These are phyloP conservation scores for Sclerotinia nivalis DNA, from an alignment of 2,329 filamentous ascomycete species.

Conservation along the genomic window DNA sequence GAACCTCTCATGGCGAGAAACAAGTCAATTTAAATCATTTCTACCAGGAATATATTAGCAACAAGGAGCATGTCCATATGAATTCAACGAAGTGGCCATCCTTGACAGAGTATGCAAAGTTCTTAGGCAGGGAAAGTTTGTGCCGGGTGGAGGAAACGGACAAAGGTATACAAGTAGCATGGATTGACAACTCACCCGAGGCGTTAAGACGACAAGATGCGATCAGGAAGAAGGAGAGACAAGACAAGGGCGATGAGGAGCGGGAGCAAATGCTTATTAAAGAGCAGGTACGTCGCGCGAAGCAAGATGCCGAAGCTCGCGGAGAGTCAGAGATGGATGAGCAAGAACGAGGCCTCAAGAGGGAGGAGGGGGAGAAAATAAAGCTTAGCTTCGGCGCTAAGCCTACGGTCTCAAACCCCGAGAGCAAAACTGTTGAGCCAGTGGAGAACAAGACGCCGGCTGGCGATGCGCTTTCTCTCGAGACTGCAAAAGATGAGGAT, in stretches of 20 bases:
- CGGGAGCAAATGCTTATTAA: constrained; percentile 79
- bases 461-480: neutral
- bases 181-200: constrained; percentile 90
- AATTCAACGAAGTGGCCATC: constrained; percentile 88
- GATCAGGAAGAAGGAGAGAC: constrained; percentile 76
- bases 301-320: constrained; percentile 55
- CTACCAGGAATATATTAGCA: constrained; percentile 89
- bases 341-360: constrained; percentile 53
- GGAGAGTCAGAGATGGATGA: constrained; percentile 47
- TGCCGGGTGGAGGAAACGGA: constrained; percentile 87
- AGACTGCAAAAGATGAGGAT: neutral
- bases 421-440: constrained; percentile 27
- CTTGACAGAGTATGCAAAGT: constrained; percentile 86
- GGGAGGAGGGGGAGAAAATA: constrained; percentile 73
- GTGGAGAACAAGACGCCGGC: neutral
- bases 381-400: constrained; percentile 64
- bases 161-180: constrained; percentile 82
- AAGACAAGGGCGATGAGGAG: constrained; percentile 90
- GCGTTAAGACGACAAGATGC: constrained; percentile 79
- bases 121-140: constrained; percentile 81
- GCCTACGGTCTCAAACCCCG: constrained; percentile 24
- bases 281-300: constrained; percentile 79
- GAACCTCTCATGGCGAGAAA: constrained; percentile 88
- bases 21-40: constrained; percentile 86
- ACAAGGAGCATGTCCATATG: constrained; percentile 90